Evolutionary conservation across 2,329 filamentous ascomycete species (phyloP), one percentile per base, ranked within the genome.

Genomic region (Aureobasidium lini): DNA sequence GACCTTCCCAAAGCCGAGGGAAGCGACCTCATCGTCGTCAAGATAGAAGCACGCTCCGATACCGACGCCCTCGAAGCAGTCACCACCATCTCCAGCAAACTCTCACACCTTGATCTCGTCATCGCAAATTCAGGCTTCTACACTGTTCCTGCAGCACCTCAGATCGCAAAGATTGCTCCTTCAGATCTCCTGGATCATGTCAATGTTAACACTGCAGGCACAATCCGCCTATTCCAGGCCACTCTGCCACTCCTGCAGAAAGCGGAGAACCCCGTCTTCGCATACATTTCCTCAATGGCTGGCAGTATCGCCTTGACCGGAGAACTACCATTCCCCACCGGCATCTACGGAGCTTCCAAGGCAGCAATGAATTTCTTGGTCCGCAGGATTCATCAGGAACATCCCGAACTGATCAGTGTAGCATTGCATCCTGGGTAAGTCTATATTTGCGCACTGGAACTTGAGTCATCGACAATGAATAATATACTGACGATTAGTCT

Each of bases 391-490:
- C 52, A 56, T 37, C 18, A 18, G 6, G 52, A 56, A 7, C 10
- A 56, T 56, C 39, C 39, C 3, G 40, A 56, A 4, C 37, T 56
- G 52, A 44, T 46, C 3, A 36, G 28, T 1, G 34, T 56, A 11
- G 16, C 52, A 1, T 8, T 56, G 37, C 52, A 56, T 46, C 52
- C 52, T 56, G 52, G 52, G 39, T 56, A 28, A 28, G 52, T 42
- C 4, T 31, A 10, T 4, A 15, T 15, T 37, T 32, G 11, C 6
- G 3, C 7, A n/a, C 16, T 15, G 34, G 5, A 43, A 15, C 32
- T 23, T 32, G 6, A 9, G 10, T 2, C 28, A 0, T 23, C 15
- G 2, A 1, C 1, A 18, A 9, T 15, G 15, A 18, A 37, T 16
- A 16, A 3, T 1, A 2, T 7, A 13, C 40, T 56, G 16, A 29